These are phyloP conservation scores for Lactarius pseudohatsudake DNA, from an alignment of 768 basidiomycete genomes.

Conservation along the genomic window DNA sequence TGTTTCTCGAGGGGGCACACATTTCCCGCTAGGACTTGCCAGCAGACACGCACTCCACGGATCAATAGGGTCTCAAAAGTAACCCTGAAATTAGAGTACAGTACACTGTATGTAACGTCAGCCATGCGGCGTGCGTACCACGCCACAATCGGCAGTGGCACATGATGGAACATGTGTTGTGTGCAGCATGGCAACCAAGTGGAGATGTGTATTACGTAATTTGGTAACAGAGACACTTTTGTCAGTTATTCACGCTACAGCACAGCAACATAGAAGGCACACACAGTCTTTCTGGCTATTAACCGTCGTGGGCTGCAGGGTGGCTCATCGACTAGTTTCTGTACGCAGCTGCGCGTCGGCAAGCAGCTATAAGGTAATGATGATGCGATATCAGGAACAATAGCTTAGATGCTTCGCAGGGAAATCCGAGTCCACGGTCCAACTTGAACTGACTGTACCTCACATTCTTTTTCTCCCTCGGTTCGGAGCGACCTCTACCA, in stretches of 20 bases:
- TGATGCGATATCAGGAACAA: background rate
- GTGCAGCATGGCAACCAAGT: background rate
- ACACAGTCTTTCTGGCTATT: background rate
- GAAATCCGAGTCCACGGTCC: constrained; percentile 3
- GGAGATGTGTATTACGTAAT: background rate
- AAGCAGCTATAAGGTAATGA: background rate
- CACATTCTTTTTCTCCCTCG: background rate
- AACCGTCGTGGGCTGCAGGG: background rate
- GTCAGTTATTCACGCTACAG: too few species aligned
- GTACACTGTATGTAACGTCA: too few species aligned
- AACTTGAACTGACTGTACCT: background rate
- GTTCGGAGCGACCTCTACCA: constrained; percentile 2
- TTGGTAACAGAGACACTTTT: background rate
- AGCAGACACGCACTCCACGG: background rate
- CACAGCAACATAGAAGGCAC: background rate
- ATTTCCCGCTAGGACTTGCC: too few species aligned
- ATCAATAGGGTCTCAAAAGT: background rate
- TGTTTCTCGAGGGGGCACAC: background rate
- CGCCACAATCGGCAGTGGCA: background rate
- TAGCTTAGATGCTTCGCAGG: constrained; percentile 3
- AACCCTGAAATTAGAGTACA: background rate
- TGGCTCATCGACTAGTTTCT: background rate
- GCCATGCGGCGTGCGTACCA: too few species aligned
- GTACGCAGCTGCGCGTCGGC: background rate
- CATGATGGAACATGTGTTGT: background rate